These are phyloP conservation scores for Lactifluus echinatus DNA, from an alignment of 768 basidiomycete species.

Conservation along the genomic window DNA sequence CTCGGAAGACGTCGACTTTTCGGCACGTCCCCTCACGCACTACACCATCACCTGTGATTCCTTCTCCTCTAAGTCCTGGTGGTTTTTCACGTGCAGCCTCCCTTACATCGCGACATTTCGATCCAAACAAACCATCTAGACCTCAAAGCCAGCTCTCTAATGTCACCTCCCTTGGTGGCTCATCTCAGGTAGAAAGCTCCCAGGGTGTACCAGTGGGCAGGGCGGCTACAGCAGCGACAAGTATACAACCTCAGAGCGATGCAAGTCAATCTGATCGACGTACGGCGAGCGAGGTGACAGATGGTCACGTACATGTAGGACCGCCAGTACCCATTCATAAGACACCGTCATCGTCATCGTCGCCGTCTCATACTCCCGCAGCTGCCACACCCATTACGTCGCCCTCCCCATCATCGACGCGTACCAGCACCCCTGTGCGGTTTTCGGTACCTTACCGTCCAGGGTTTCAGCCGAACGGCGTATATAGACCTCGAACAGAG, in stretches of 20 bases:
- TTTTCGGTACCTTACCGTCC: slow-evolving; percentile 64
- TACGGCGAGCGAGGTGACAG: background rate
- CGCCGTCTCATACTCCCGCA: slow-evolving; percentile 19
- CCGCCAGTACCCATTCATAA: background rate
- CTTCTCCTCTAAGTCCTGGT: slow-evolving; percentile 31
- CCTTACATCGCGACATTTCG: slow-evolving; percentile 17
- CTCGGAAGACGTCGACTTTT: slow-evolving; percentile 42
- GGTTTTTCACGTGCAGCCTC: slow-evolving; percentile 20
- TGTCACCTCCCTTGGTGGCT: slow-evolving; percentile 12
- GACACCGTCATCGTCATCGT: slow-evolving; percentile 21
- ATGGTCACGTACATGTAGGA: background rate
- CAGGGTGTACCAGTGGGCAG: background rate
- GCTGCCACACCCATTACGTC: slow-evolving; percentile 19
- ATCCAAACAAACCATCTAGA: slow-evolving; percentile 10
- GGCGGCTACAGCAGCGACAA: background rate
- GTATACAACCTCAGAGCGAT: background rate
- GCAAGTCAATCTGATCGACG: background rate
- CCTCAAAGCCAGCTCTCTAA: slow-evolving; percentile 18
- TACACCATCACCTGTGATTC: slow-evolving; percentile 23
- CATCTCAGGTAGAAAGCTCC: slow-evolving; percentile 3
- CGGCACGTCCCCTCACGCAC: slow-evolving; percentile 38
- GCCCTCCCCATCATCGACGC: slow-evolving; percentile 18
- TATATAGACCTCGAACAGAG: slow-evolving; percentile 71
- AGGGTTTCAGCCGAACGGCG: slow-evolving; percentile 90
- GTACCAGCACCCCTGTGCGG: slow-evolving; percentile 18